Evolutionary conservation across 169 alveolate species (phyloP).

Genomic region (Cryptosporidium baileyi): DNA sequence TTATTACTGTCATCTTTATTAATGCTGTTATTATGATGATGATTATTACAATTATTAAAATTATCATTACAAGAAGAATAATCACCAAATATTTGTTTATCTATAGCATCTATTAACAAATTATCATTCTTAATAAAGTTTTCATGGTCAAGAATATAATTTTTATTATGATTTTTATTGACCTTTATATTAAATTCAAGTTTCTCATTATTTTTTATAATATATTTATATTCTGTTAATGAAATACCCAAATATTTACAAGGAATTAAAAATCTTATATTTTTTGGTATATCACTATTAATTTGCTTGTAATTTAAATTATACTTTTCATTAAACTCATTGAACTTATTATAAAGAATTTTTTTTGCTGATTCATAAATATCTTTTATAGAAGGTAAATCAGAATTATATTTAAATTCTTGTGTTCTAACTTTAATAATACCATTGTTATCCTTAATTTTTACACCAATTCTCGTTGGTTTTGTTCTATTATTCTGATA

Average conservation of each 20-base stretch:
- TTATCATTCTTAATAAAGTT: too few relatives aligned
- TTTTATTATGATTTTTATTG: too few relatives aligned
- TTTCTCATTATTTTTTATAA: neutral
- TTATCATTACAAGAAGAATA: too few relatives aligned
- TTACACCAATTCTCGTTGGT: conserved; percentile 49
- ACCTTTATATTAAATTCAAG: neutral
- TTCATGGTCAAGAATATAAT: too few relatives aligned
- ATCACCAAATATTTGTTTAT: too few relatives aligned
- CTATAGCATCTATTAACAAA: too few relatives aligned
- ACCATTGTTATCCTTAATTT: neutral
- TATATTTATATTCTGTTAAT: neutral
- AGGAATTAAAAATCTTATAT: neutral
- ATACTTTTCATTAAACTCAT: neutral
- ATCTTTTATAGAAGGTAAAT: neutral
- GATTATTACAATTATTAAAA: too few relatives aligned
- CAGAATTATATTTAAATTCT: neutral
- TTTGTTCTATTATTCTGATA: neutral
- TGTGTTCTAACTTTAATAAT: neutral
- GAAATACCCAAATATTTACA: conserved; percentile 36
- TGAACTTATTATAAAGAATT: conserved; percentile 2
- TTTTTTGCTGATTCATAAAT: conserved; percentile 22
- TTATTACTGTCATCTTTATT: too few relatives aligned
- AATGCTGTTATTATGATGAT: too few relatives aligned
- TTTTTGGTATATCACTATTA: neutral
- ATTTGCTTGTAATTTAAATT: too few relatives aligned